These are phyloP conservation scores for Bryum argenteum DNA, from an alignment of 225 moss, liverwort and hornwort species.

Conservation along the genomic window DNA sequence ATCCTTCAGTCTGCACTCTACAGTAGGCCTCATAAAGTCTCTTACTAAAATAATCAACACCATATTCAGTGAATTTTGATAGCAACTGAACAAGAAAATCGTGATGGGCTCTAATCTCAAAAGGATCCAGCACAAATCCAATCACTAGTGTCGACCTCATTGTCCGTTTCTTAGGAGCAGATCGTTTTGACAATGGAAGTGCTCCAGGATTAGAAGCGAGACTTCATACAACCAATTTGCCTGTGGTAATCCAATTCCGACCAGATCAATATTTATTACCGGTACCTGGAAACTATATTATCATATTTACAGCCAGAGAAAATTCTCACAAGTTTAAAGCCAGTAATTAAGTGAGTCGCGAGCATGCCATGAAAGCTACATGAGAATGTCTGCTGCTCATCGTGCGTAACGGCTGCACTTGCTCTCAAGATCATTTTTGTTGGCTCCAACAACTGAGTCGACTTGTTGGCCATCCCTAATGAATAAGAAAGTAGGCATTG, in stretches of 20 bases:
- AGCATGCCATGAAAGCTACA: slow-evolving; percentile 13
- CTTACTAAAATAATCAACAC: background rate
- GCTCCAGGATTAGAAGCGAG: background rate
- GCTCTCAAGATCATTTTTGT: slow-evolving; percentile 85
- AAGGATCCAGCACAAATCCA: background rate
- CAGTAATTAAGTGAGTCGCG: slow-evolving; percentile 25
- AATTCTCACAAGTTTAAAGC: slow-evolving; percentile 1
- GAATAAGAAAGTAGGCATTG: slow-evolving; percentile 94
- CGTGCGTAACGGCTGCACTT: slow-evolving; percentile 56
- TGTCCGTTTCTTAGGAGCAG: background rate
- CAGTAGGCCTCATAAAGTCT: background rate
- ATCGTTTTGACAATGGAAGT: background rate
- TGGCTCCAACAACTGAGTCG: slow-evolving; percentile 83
- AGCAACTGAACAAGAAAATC: background rate
- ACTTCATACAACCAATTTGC: background rate
- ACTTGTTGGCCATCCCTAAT: slow-evolving; percentile 73
- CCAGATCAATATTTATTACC: slow-evolving; percentile 7
- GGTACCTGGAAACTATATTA: slow-evolving; percentile 9
- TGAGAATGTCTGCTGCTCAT: slow-evolving; percentile 24
- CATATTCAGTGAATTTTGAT: background rate
- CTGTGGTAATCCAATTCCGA: background rate
- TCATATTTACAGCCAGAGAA: slow-evolving; percentile 36
- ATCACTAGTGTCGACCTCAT: background rate
- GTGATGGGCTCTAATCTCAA: background rate
- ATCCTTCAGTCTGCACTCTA: background rate